Base-by-base conservation (phyloP, 2,329 filamentous ascomycete species). In the Hysterium pulicare region DNA sequence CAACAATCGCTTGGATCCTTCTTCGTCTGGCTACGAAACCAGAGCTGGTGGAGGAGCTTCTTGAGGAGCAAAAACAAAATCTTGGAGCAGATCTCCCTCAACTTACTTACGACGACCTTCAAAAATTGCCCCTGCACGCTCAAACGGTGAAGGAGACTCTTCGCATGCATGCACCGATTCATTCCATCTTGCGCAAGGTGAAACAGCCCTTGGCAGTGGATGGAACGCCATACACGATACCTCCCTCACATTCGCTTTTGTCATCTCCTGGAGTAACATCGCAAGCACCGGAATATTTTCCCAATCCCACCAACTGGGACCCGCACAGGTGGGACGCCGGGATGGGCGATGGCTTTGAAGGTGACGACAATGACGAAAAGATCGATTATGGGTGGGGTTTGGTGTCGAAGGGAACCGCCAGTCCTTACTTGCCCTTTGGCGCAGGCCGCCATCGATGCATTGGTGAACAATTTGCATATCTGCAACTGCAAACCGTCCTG, bases 331-430 rank as follows among this genome's bases (percentile, higher is more conserved):
- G 91, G 91, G 82, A 89, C 55, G 76, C 79, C 49, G 81, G 78
- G 44, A 50, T 61, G 17, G 71, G 71, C 37, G 69, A 72, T 16
- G 74, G 77, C 28, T 58, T 60, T 43, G 60, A 48, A 51, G 66
- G 47, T 45, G 79, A 82, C 19, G 57, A 80, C 84, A 59, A 86
- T 85, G 71, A 71, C 9, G 74, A 83, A 71, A 89, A 88, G 71
- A 79, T 91, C 47, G 91, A 96, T 66, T 96, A 96, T 65, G 91
- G 91, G 24, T 96, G 95, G 68, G 91, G 91, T 48, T 75, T 95
- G 38, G 86, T 96, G 53, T 90, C 82, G 76, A 95, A 96, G 76
- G 91, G 91, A 42, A 84, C 88, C 11, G 82, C 81, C 46, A 94
- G 87, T 40, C 90, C 91, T 0, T 97, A 96, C 67, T 80, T 97